Conservation (phyloP, 768 basidiomycete species). For the Trametes punicea region DNA sequence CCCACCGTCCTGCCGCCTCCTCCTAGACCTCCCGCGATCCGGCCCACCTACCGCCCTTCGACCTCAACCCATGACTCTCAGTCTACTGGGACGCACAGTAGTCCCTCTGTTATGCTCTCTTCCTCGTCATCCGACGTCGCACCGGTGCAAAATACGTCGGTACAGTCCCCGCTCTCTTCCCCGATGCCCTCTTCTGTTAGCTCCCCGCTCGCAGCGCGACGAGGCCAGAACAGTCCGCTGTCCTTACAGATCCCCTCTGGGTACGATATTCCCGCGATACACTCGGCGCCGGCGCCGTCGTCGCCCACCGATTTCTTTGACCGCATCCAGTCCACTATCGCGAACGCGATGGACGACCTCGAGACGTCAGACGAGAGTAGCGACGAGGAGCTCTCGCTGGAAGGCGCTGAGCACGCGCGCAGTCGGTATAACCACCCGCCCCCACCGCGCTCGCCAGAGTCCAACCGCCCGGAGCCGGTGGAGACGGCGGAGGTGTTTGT, state of each 20-base stretch:
- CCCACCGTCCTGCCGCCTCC: conserved; percentile 59
- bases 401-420: conserved; percentile 13
- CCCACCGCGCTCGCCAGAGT: conserved; percentile 6
- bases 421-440: conserved; percentile 11
- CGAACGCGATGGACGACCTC: conserved; percentile 72
- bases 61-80: conserved; percentile 17
- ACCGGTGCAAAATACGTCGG: conserved; percentile 11
- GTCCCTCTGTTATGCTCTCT: conserved; percentile 3
- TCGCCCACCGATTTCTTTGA: conserved; percentile 76
- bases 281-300: conserved; percentile 60
- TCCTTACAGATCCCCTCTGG: conserved; percentile 41
- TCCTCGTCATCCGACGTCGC: conserved; percentile 5
- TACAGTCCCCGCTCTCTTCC: conserved; percentile 2
- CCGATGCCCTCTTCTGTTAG: conserved; percentile 3
- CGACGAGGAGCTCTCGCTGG: conserved; percentile 25
- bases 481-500: conserved; percentile 25
- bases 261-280: conserved; percentile 43
- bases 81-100: conserved; percentile 5
- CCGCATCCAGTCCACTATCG: conserved; percentile 52
- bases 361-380: conserved; percentile 52
- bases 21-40: conserved; percentile 26
- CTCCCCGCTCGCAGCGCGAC: conserved; percentile 24
- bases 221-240: conserved; percentile 22
- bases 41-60: conserved; percentile 25
- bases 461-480: background rate